Conservation (phyloP, 306 rosid genomes). For the Trichosanthes cucumerina region DNA sequence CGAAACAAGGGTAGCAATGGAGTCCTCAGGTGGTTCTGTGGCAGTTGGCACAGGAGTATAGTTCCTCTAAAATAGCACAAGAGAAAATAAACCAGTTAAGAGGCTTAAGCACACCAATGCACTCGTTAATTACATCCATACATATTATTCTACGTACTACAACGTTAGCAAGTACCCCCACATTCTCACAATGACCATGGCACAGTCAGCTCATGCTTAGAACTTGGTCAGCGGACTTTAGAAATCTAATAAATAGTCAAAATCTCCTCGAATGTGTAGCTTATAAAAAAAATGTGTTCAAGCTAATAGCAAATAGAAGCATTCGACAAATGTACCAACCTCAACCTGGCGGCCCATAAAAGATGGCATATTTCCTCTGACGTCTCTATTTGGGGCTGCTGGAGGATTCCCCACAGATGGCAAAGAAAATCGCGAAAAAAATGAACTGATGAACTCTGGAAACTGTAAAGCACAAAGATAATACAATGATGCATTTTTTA, state of each 20-base stretch:
- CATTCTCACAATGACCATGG: not conserved
- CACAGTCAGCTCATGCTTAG: not conserved
- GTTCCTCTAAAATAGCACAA: conserved; percentile 48
- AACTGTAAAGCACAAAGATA: conserved; percentile 35
- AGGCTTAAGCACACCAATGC: not conserved
- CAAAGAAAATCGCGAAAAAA: conserved; percentile 60
- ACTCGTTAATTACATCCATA: not conserved
- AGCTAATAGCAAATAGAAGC: not conserved
- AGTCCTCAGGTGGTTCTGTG: conserved; percentile 62
- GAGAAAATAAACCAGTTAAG: not conserved
- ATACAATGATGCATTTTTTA: conserved; percentile 17
- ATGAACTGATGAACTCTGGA: conserved; percentile 59
- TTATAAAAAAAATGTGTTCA: not conserved
- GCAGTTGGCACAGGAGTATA: conserved; percentile 47
- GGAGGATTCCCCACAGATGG: conserved; percentile 61
- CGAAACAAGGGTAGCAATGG: conserved; percentile 71
- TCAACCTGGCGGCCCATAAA: conserved; percentile 55
- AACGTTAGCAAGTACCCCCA: not conserved
- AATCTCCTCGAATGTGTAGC: not conserved
- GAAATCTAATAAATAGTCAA: not conserved
- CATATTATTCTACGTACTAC: not conserved
- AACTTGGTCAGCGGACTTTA: not conserved
- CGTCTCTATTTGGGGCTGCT: conserved; percentile 48
- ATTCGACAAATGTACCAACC: conserved; percentile 37
- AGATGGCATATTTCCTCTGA: conserved; percentile 41